Evolutionary conservation across 1,284 basidiomycete species (phyloP), one percentile per base, ranked within the genome.

Genomic region (Sporisorium graminicola): DNA sequence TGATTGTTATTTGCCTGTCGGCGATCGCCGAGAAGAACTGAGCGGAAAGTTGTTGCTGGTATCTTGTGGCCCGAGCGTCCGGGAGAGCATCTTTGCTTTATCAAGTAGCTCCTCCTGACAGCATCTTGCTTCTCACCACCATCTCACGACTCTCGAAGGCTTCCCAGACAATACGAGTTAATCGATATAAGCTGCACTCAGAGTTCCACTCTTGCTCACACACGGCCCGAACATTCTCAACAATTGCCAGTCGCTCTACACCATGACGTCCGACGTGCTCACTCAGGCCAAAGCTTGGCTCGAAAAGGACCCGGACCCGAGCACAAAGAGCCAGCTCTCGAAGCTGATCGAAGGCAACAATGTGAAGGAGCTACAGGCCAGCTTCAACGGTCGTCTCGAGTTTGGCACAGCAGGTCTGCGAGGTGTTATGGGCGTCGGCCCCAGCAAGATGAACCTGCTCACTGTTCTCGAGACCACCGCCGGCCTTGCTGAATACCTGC

Each of bases 371-470:
- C 75, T 82, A 5, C 56, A 77, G 42, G n/a, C 71, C 3, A 68
- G 78, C 65, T 82, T 82, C 58, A 67, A 58, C 24, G 75, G 75
- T 6, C 60, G 81, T 16, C 70, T 82, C 42, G 72, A 67, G 27
- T 82, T 82, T 52, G 81, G 81, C 33, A 82, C 81, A 0, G 81
- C 81, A 13, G 81, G 81, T 20, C 61, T 82, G 16, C 56, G 81
- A 2, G 81, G 80, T 20, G 47, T 80, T 26, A 79, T 81, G 79
- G 81, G 81, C 7, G 63, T 78, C 8, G 81, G 81, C 1, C 75
- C 73, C 2, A 74, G 64, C 52, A 78, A 77, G 46, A 82, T 82
- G 81, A 82, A 82, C 33, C 70, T 80, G n/a, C 73, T 82, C 22
- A 73, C 80, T 1, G 78, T 82, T 7, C 64, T 73, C 9, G 74